These are phyloP conservation scores for Hansenula anomala DNA, from an alignment of 1,139 yeast species.

Conservation along the genomic window DNA sequence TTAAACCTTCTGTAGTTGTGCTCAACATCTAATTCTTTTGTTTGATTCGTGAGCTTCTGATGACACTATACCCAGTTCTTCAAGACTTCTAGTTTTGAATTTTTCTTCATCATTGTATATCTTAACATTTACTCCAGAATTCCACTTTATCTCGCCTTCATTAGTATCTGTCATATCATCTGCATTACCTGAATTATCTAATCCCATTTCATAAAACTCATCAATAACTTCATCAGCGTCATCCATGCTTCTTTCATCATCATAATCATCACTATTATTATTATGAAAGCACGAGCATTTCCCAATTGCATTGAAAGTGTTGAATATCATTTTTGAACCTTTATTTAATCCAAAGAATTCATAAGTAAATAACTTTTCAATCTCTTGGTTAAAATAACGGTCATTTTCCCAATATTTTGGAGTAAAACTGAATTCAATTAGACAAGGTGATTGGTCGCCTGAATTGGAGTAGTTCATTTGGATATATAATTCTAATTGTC, in stretches of 20 bases:
- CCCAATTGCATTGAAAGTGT: conserved; percentile 20
- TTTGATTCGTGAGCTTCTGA: background rate
- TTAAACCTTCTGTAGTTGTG: background rate
- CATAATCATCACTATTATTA: conserved; percentile 1
- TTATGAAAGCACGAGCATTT: conserved; percentile 16
- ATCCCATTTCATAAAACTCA: conserved; percentile 8
- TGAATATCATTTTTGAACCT: conserved; percentile 31
- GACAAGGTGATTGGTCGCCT: too few relatives aligned
- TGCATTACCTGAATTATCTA: conserved; percentile 15
- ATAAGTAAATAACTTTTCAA: conserved; percentile 31
- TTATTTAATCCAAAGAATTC: conserved; percentile 32
- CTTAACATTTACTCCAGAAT: conserved; percentile 10
- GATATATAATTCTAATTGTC: conserved; percentile 12
- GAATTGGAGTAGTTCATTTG: conserved; percentile 18
- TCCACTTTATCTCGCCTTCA: background rate
- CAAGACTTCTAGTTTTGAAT: conserved; percentile 4
- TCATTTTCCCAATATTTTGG: conserved; percentile 31
- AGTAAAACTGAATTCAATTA: conserved; percentile 27
- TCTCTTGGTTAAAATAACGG: conserved; percentile 27
- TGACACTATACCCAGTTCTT: too few relatives aligned
- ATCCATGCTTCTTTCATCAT: conserved; percentile 5
- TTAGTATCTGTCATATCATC: conserved; percentile 10
- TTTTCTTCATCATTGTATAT: conserved; percentile 3
- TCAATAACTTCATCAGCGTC: conserved; percentile 3
- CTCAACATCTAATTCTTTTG: background rate